Evolutionary conservation across 176 grass and related monocot genomes (phyloP), one percentile per base, ranked within the genome.

Genomic region (Eragrostis curvula): DNA sequence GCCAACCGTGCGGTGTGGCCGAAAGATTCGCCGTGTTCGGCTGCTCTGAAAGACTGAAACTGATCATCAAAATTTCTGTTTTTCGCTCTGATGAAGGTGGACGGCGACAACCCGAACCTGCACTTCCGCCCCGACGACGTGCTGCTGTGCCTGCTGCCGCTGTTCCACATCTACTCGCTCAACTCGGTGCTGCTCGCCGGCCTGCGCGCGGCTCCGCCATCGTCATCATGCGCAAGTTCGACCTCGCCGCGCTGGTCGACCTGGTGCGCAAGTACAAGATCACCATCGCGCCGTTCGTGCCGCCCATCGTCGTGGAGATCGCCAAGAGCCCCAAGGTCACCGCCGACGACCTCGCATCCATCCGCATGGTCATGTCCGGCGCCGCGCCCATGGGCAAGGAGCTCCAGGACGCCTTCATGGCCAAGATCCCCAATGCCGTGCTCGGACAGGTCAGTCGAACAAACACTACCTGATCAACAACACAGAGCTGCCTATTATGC

Each of bases 161-260:
- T 98, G 47, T 98, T 98, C 92, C 95, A 98, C 84, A 98, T 98
- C 88, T 98, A 98, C 92, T 98, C 92, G 10, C 86, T 98, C 27
- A 95, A 98, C 78, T 93, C 95, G 10, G 90, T 98, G 80, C 80
- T 98, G 20, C 95, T 98, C 0, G 91, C 92, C 0, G 92, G 88
- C 2, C 86, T 98, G 2, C 80, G 95, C 10, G 92, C 6, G 95
- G 95, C 0, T 70, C 79, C 21, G 21, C 92, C 8, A 93, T 98
- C 7, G 68, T 98, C 71, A 85, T 93, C 74, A 85, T 98, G 95
- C 88, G 83, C 78, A 94, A 92, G 87, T 97, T 97, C 56, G 94
- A 94, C 3, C 65, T 87, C 3, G 72, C 53, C 9, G 80, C 85
- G 13, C 81, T 97, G 7, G 88, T 97, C 5, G 87, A 84, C 8